Percentiles rank a stretch among this genome's conserved stretches.
These are phyloP conservation scores for Neonectria ditissima DNA, from an alignment of 2,329 filamentous ascomycete species.

Conservation along the genomic window DNA sequence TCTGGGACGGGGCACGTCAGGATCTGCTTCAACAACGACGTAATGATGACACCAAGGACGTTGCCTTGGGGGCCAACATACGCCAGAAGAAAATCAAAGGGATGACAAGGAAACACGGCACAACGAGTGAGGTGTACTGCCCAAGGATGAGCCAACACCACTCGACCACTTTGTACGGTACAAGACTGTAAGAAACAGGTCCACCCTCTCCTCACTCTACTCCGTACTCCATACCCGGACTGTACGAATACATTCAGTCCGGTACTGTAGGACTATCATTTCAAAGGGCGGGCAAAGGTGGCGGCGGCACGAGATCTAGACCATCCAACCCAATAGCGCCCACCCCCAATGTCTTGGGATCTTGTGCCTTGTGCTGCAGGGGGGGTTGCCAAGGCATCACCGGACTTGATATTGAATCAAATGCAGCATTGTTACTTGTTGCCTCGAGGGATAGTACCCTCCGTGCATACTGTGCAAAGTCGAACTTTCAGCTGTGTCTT, in stretches of 20 bases:
- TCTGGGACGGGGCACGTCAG: neutral
- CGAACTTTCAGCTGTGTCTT: neutral
- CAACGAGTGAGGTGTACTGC: neutral
- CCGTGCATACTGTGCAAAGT: slow-evolving; percentile 1
- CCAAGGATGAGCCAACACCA: neutral
- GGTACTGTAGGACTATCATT: neutral
- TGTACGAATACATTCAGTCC: neutral
- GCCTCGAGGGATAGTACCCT: neutral
- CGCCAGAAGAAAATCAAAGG: neutral
- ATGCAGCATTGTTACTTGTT: neutral
- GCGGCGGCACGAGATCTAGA: slow-evolving; percentile 7
- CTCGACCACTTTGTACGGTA: neutral
- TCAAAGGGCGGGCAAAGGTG: neutral
- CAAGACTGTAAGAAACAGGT: neutral
- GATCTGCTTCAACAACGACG: neutral
- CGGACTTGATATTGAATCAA: neutral
- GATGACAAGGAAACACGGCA: no score
- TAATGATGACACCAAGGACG: neutral
- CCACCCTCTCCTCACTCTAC: slow-evolving; percentile 2
- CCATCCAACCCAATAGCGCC: slow-evolving; percentile 1
- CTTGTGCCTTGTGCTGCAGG: slow-evolving; percentile 1
- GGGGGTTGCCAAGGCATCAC: slow-evolving; percentile 1
- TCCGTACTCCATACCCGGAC: neutral
- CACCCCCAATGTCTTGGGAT: neutral
- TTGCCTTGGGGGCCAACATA: neutral